Evolutionary conservation across 805 yeast genomes (phyloP).

Genomic region (Pichia nanzhaoensis): DNA sequence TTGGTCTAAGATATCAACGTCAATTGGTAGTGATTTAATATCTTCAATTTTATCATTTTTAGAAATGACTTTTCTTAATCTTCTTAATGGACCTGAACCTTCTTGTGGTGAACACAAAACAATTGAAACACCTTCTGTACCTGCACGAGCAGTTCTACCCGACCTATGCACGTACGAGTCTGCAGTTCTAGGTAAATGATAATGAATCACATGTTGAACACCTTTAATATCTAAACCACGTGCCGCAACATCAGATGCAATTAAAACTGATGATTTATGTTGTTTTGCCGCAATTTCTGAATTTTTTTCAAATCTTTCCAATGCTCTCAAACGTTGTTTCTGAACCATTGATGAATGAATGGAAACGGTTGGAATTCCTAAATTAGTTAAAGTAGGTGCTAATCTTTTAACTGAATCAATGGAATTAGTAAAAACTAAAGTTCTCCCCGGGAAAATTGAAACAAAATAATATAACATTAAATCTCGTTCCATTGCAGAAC

Average conservation of each 20-base stretch:
- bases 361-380: conserved; percentile 63
- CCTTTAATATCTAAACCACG: conserved; percentile 91
- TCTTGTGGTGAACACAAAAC: conserved; percentile 92
- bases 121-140: conserved; percentile 88
- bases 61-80: conserved; percentile 52
- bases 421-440: conserved; percentile 90
- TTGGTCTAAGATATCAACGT: conserved; percentile 64
- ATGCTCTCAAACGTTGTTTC: conserved; percentile 78
- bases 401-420: conserved; percentile 89
- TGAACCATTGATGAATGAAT: conserved; percentile 94
- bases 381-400: conserved; percentile 63
- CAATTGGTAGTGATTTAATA: conserved; percentile 68
- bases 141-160: conserved; percentile 98
- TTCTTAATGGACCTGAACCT: conserved; percentile 78
- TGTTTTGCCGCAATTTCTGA: conserved; percentile 29
- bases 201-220: conserved; percentile 91
- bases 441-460: conserved; percentile 78
- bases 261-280: conserved; percentile 55
- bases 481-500: conserved; percentile 87
- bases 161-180: conserved; percentile 93
- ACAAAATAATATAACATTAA: conserved; percentile 82
- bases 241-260: conserved; percentile 98
- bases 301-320: conserved; percentile 69
- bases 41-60: conserved; percentile 38
- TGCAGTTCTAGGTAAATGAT: conserved; percentile 90